Conservation (phyloP, 169 alveolate genomes). For the Cryptosporidium tyzzeri region DNA sequence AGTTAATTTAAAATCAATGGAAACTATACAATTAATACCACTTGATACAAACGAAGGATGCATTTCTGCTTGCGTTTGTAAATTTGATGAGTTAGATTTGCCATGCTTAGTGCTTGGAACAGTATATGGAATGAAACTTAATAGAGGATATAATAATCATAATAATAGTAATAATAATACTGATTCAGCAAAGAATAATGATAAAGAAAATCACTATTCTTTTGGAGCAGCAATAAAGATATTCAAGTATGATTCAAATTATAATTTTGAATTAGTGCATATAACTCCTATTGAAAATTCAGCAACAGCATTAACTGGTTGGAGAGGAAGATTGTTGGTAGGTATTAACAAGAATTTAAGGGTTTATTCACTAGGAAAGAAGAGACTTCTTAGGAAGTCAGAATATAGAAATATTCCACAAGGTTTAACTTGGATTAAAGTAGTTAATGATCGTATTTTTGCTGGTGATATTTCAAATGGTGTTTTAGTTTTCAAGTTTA, state of each 20-base stretch:
- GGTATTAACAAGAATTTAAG: slow-evolving; percentile 82
- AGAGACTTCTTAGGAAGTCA: slow-evolving; percentile 94
- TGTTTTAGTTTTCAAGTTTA: slow-evolving; percentile 91
- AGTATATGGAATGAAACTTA: slow-evolving; percentile 86
- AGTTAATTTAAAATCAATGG: slow-evolving; percentile 85
- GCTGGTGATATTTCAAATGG: slow-evolving; percentile 95
- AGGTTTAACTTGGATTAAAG: slow-evolving; percentile 86
- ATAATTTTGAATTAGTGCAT: slow-evolving; percentile 75
- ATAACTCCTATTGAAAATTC: slow-evolving; percentile 75
- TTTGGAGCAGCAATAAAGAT: slow-evolving; percentile 82
- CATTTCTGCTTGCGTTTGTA: slow-evolving; percentile 88
- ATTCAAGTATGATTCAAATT: slow-evolving; percentile 80
- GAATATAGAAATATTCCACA: slow-evolving; percentile 91
- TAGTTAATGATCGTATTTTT: slow-evolving; percentile 90
- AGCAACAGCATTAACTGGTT: slow-evolving; percentile 51
- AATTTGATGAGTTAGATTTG: slow-evolving; percentile 89
- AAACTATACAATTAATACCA: slow-evolving; percentile 88
- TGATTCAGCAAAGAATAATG: neutral
- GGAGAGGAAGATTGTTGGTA: slow-evolving; percentile 66
- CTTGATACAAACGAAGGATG: slow-evolving; percentile 96
- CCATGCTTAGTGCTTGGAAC: slow-evolving; percentile 93
- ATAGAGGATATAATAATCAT: neutral
- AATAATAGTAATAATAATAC: neutral
- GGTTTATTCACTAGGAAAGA: slow-evolving; percentile 96
- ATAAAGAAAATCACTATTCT: slow-evolving; percentile 46